Evolutionary conservation across 208 protist genomes (phyloP).

Genomic region (Wallacemonas collosoma): DNA sequence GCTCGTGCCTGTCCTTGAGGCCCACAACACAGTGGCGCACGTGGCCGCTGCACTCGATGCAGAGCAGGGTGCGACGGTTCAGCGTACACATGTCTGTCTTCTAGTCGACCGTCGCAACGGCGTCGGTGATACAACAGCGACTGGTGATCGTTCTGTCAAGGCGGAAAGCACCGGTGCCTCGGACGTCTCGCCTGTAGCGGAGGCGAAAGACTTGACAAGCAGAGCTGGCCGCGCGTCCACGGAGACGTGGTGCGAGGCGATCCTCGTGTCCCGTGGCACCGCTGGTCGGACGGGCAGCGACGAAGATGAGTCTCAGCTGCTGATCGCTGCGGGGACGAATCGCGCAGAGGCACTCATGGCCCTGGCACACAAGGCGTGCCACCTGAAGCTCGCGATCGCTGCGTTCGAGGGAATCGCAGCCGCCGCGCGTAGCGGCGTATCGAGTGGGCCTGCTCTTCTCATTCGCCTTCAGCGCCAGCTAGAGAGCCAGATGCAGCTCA

Average conservation of each 20-base stretch:
- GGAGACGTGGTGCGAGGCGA: constrained; percentile 4
- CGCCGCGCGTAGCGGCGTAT: neutral
- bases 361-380: neutral
- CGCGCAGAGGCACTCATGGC: constrained; percentile 10
- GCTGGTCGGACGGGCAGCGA: neutral
- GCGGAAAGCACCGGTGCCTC: too few relatives aligned
- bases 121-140: neutral
- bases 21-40: neutral
- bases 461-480: neutral
- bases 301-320: constrained; percentile 3
- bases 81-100: neutral
- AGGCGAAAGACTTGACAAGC: too few relatives aligned
- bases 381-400: neutral
- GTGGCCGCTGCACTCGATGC: constrained; percentile 10
- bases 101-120: constrained; percentile 2
- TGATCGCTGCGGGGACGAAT: neutral
- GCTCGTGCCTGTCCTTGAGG: constrained; percentile 7
- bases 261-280: neutral
- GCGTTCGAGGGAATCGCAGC: neutral
- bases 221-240: neutral
- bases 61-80: constrained; percentile 4
- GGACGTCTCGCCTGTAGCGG: too few relatives aligned
- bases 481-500: neutral
- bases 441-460: neutral
- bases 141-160: neutral